Base-by-base conservation (phyloP, 108 stramenopile genomes). In the Skeletonema menzelii region DNA sequence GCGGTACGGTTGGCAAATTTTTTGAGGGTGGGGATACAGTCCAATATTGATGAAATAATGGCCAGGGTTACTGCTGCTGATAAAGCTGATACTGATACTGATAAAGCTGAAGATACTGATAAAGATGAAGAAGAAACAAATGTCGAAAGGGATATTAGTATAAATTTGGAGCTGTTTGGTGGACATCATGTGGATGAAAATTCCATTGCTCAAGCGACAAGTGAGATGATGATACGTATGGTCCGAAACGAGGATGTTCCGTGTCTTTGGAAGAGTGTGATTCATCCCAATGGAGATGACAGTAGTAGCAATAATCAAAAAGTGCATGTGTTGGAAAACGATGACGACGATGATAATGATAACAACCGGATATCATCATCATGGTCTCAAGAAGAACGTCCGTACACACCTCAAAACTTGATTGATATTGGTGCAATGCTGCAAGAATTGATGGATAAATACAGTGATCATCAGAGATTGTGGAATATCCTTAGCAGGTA, bases 391-490 rank as follows among this genome's bases (percentile, higher is more conserved):
- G 46, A 19, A 13, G 65, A 67, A 37, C 56, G 77, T 59, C 77
- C 77, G 0, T 67, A 65, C 24, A 61, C 59, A 8, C 70, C 77
- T 5, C 65, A 71, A 59, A 72, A 79, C 44, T 28, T 79, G 3
- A 65, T 59, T 15, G 46, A 64, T 24, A 64, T 79, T 0, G 35
- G 59, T 1, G 47, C 67, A 30, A 72, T 79, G 77, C 59, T 79
- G 12, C 31, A 72, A 13, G 70, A 72, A 53, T 59, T 79, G 27
- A 71, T 79, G 65, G 72, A 79, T 65, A 64, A 70, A 62, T 79
- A 70, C 70, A 79, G 59, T 61, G 47, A 70, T 2, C 77, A 79
- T 67, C 77, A 72, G 27, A 24, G 77, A 35, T n/a, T 79, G 34
- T 44, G 71, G 53, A 67, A 65, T 49, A 79, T 79, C 22, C 28